Evolutionary conservation across 148 eudicot genomes (phyloP).

Genomic region (Salicornia ramosissima): DNA sequence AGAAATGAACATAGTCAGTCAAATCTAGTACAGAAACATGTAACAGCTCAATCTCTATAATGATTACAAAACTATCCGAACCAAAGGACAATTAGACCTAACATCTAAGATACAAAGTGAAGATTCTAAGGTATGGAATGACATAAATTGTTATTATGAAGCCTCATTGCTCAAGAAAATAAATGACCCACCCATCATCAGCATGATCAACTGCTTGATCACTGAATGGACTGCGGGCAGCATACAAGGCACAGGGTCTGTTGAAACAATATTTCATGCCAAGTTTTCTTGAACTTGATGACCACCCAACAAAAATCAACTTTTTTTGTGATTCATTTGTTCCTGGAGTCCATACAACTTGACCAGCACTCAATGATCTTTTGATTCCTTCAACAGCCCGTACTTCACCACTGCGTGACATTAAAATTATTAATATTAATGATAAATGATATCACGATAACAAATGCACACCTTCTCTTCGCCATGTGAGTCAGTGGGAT

Average conservation of each 20-base stretch:
- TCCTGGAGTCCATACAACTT: conserved; percentile 86
- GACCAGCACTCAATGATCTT: conserved; percentile 75
- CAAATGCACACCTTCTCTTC: neutral
- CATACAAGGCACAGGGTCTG: conserved; percentile 82
- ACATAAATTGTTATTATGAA: conserved; percentile 1
- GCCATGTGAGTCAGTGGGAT: conserved; percentile 5
- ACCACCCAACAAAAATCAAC: conserved; percentile 92
- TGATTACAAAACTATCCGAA: neutral
- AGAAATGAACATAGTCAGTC: conserved; percentile 15
- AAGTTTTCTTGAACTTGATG: conserved; percentile 57
- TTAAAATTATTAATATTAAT: neutral
- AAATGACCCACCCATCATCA: conserved; percentile 30
- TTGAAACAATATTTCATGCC: conserved; percentile 79
- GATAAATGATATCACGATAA: conserved; percentile 4
- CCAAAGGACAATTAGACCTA: conserved; percentile 1
- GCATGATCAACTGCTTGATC: conserved; percentile 26
- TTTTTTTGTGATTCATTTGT: conserved; percentile 37
- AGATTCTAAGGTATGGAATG: neutral
- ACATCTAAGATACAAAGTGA: neutral
- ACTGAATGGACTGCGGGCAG: conserved; percentile 47
- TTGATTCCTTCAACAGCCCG: conserved; percentile 53
- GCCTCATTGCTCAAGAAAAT: neutral
- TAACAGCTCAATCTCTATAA: neutral
- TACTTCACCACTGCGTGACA: conserved; percentile 73
- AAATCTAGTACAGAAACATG: neutral